Evolutionary conservation across 495 filamentous ascomycete species (phyloP), one percentile per base, ranked within the genome.

Genomic region (Usnea hakonensis): DNA sequence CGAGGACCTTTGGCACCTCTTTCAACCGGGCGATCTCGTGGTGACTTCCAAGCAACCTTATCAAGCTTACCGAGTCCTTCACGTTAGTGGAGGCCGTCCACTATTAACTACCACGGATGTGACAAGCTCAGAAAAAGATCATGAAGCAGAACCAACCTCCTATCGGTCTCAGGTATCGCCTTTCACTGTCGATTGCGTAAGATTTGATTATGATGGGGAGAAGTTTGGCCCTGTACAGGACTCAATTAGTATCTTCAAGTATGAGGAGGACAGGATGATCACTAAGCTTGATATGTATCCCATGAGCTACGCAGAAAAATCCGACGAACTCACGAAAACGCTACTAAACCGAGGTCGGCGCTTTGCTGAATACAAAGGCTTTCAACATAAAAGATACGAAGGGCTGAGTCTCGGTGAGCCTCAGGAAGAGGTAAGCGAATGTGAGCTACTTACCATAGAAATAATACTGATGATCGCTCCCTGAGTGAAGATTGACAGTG

Each of bases 1-100:
- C 58, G 46, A 65, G 2, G 73, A 78, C 50, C n/a, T 78, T 2
- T 78, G 76, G 76, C 62, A 75, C 52, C 48, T 78, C 4, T 78
- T 77, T 66, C 58, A 65, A 28, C 74, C 73, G 38, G 62, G 76
- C 10, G 65, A 38, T 16, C 70, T 73, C 46, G 69, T 78, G 21
- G 36, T 40, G 4, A 46, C 43, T 46, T 46, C 43, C n/a, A 46
- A 9, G 17, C 19, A 28, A 33, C 32, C 21, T 28, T 30, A 38
- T 28, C 55, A 57, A 28, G 55, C 55, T 30, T 57, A 57, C 55
- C 55, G 55, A 5, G 55, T 57, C 10, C 23, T 57, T 40, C 55
- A 57, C 33, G 55, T 57, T 21, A 37, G 35, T 38, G 55, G 55
- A 6, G 55, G 55, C 14, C 55, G 55, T 23, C 55, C 55, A n/a